Evolutionary conservation across 352 stramenopile genomes (phyloP).

Genomic region (Pythium plurisporium): DNA sequence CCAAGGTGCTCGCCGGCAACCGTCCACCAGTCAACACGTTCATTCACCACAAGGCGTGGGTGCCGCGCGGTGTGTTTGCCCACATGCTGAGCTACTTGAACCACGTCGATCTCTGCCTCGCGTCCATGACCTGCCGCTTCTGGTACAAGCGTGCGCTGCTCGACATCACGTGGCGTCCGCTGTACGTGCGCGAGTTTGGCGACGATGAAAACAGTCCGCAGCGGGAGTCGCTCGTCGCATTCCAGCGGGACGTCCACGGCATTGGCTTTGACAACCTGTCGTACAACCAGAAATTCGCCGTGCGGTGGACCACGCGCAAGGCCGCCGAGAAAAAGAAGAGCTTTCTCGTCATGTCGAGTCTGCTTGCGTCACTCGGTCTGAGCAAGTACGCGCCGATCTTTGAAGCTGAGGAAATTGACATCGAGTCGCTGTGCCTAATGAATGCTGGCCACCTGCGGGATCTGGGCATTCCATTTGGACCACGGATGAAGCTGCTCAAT

Average conservation of each 20-base stretch:
- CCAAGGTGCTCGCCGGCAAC: slow-evolving; percentile 72
- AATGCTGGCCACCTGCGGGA: slow-evolving; percentile 81
- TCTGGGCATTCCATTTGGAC: slow-evolving; percentile 77
- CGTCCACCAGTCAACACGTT: slow-evolving; percentile 79
- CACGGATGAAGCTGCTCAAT: slow-evolving; percentile 84
- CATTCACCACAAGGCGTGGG: slow-evolving; percentile 83
- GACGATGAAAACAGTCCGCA: slow-evolving; percentile 77
- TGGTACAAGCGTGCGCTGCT: slow-evolving; percentile 84
- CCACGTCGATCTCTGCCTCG: slow-evolving; percentile 79
- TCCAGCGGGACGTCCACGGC: slow-evolving; percentile 81
- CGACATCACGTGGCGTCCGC: slow-evolving; percentile 79
- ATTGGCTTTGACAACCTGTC: slow-evolving; percentile 83
- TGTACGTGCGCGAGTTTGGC: slow-evolving; percentile 83
- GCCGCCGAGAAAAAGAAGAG: slow-evolving; percentile 88
- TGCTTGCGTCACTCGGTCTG: slow-evolving; percentile 69
- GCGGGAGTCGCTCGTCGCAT: slow-evolving; percentile 78
- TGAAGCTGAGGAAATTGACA: slow-evolving; percentile 86
- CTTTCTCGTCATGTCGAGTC: slow-evolving; percentile 81
- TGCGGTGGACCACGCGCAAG: slow-evolving; percentile 77
- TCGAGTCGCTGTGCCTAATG: slow-evolving; percentile 84
- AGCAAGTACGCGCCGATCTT: slow-evolving; percentile 85
- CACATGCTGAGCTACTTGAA: slow-evolving; percentile 87
- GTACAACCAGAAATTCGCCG: slow-evolving; percentile 82
- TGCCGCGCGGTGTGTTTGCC: slow-evolving; percentile 78
- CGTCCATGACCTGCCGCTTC: slow-evolving; percentile 82